Evolutionary conservation across 2,329 filamentous ascomycete genomes (phyloP), one percentile per base, ranked within the genome.

Genomic region (Xylariaceae sp.): DNA sequence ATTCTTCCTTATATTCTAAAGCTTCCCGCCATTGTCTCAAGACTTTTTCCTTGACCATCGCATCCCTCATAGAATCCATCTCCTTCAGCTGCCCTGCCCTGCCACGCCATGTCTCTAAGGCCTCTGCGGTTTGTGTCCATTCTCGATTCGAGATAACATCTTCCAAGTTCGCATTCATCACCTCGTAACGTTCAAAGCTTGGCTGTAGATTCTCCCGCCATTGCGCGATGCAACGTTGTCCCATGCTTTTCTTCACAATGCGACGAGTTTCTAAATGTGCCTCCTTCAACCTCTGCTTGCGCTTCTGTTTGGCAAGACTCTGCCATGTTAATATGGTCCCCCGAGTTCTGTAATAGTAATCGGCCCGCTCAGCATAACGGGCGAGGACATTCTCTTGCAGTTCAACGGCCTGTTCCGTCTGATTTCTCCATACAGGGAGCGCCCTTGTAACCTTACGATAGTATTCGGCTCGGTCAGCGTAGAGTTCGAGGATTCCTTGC

Each of bases 251-350:
- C 61, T 71, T 72, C 20, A 72, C 69, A 49, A 65, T 58, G 14
- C 70, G 70, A 20, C 70, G 70, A 16, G 68, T 68, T 56, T 71
- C 70, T 40, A 71, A 47, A 56, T 72, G 65, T 7, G 70, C 68
- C 23, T 71, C 67, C 48, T 61, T 70, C 14, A 72, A 54, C 41
- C 61, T 67, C 37, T 66, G 56, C 54, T 69, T 72, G n/a, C 69
- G 69, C 45, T 51, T 68, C 54, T 67, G 48, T 46, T 69, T 70
- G 2, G 70, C 59, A 20, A 50, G 40, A 1, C 64, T 49, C 41
- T 61, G 60, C 70, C 70, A 72, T 9, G 56, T 41, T 16, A 60
- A 19, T 14, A 71, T 32, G 1, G 66, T 63, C 16, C 59, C 60
- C 40, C 56, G 62, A 19, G 67, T 65, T 48, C 46, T 64, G 44